These are phyloP conservation scores for Rhexocercosporidium sp. DNA, from an alignment of 2,329 filamentous ascomycete species.

Conservation along the genomic window DNA sequence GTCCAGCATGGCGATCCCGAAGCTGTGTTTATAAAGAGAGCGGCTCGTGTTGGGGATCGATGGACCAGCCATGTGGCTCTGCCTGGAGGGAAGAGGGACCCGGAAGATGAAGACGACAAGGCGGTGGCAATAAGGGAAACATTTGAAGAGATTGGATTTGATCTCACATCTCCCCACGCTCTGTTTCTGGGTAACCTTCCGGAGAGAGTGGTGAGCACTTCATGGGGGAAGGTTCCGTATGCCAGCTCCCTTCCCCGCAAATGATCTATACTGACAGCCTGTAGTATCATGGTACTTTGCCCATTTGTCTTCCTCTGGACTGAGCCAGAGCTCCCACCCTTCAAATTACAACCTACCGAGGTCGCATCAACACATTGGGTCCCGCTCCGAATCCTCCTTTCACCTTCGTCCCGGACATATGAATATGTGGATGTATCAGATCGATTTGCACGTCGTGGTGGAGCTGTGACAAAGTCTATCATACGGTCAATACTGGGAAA, in stretches of 20 bases:
- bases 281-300: slow-evolving; percentile 70
- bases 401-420: slow-evolving; percentile 62
- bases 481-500: slow-evolving; percentile 63
- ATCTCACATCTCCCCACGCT: slow-evolving; percentile 55
- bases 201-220: slow-evolving; percentile 68
- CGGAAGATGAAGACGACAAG: slow-evolving; percentile 65
- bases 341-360: slow-evolving; percentile 70
- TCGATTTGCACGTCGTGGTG: slow-evolving; percentile 61
- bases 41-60: slow-evolving; percentile 66
- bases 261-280: slow-evolving; percentile 30
- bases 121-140: slow-evolving; percentile 68
- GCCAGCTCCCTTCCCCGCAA: slow-evolving; percentile 35
- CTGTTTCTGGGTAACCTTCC: slow-evolving; percentile 65
- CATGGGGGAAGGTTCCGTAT: slow-evolving; percentile 68
- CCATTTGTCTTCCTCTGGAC: slow-evolving; percentile 71
- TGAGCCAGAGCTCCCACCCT: slow-evolving; percentile 56
- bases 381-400: slow-evolving; percentile 64
- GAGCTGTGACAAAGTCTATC: slow-evolving; percentile 58
- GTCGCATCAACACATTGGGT: slow-evolving; percentile 75
- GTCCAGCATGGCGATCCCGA: slow-evolving; percentile 69
- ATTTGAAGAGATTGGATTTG: slow-evolving; percentile 68
- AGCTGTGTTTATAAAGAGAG: slow-evolving; percentile 73
- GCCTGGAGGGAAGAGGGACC: slow-evolving; percentile 70
- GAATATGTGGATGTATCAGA: slow-evolving; percentile 69
- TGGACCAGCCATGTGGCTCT: slow-evolving; percentile 74